phyloP scores from a whole-genome alignment of 2,329 filamentous ascomycete species.

The Knufia fluminis region DNA sequence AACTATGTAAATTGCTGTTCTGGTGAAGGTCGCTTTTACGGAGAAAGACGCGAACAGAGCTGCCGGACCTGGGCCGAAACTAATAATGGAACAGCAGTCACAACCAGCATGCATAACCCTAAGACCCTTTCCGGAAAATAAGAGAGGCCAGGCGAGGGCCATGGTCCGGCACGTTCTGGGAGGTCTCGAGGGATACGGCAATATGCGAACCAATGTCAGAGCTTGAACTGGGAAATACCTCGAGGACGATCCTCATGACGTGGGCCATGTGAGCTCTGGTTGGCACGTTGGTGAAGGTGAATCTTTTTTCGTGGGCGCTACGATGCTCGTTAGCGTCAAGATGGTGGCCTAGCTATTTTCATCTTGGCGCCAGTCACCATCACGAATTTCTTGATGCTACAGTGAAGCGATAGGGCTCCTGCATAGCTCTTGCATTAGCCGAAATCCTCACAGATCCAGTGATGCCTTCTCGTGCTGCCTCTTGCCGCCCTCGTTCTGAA shows the following conservation, averaged over 20 bases:
- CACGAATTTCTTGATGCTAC: neutral
- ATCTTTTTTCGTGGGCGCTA: constrained; percentile 30
- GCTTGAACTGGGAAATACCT: neutral
- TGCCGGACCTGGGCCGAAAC: too few species aligned
- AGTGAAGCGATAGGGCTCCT: neutral
- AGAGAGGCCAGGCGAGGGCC: neutral
- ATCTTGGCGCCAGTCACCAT: constrained; percentile 1
- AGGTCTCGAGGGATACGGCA: neutral
- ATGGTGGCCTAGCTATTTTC: neutral
- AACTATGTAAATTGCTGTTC: too few species aligned
- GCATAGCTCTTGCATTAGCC: constrained; percentile 4
- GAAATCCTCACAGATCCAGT: constrained; percentile 1
- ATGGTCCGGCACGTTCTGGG: constrained; percentile 5
- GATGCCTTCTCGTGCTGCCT: constrained; percentile 7
- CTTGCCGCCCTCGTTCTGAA: constrained; percentile 5
- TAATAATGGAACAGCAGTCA: neutral
- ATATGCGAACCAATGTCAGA: neutral
- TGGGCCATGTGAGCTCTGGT: constrained; percentile 79
- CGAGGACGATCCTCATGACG: constrained; percentile 33
- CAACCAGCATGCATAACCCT: neutral
- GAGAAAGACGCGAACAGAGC: too few species aligned
- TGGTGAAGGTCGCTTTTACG: too few species aligned
- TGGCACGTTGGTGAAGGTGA: constrained; percentile 78
- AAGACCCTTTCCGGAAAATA: constrained; percentile 10
- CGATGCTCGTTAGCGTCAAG: neutral